phyloP scores from a whole-genome alignment of 179 eudicot species.

The Pouteria campechiana region DNA sequence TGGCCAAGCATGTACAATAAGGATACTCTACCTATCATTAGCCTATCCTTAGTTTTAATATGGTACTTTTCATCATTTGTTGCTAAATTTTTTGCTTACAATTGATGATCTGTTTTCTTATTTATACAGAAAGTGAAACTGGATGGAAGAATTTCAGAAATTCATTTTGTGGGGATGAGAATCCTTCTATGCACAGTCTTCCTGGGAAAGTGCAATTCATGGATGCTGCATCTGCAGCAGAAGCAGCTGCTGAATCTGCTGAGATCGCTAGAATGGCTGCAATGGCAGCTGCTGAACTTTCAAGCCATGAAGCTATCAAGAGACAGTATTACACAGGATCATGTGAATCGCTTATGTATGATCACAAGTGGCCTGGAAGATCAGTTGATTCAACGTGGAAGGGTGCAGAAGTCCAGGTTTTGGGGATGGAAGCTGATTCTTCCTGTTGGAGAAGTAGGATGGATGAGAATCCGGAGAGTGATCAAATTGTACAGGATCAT shows the following conservation, averaged over 20 bases:
- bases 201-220: constrained; percentile 70
- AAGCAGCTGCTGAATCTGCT: constrained; percentile 92
- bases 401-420: constrained; percentile 14
- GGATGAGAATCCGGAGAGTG: constrained; percentile 13
- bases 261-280: constrained; percentile 89
- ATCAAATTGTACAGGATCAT: constrained; percentile 9
- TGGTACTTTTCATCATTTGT: background rate
- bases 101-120: constrained; percentile 1
- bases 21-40: too few species aligned
- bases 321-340: constrained; percentile 24
- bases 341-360: constrained; percentile 11
- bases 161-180: constrained; percentile 22
- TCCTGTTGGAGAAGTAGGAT: constrained; percentile 18
- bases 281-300: constrained; percentile 79
- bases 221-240: constrained; percentile 87
- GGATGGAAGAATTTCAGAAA: constrained; percentile 14
- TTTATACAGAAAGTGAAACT: constrained; percentile 29
- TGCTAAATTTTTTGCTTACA: background rate
- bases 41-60: too few species aligned
- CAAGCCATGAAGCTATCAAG: constrained; percentile 22
- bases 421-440: constrained; percentile 11
- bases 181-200: constrained; percentile 18
- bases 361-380: constrained; percentile 10
- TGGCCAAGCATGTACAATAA: too few species aligned
- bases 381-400: constrained; percentile 10